A percentile compares a stretch with the other conserved stretches of the same genome.
phyloP scores from a whole-genome alignment of 139 green algal species.

The Chlamydomonas schloesseri region DNA sequence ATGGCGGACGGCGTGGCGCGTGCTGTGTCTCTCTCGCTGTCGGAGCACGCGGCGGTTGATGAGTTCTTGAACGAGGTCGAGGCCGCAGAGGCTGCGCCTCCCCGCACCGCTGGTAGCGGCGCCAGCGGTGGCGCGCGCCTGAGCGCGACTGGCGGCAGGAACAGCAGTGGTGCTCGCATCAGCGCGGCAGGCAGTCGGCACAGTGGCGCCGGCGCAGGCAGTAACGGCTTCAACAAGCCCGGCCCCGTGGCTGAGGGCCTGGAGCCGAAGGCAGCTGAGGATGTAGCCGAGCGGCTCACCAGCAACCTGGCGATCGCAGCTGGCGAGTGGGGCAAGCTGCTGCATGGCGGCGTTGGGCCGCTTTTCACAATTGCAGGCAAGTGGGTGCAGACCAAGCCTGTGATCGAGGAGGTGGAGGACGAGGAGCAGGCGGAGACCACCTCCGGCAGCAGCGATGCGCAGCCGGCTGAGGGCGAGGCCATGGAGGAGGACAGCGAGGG shows the following conservation, averaged over 20 bases:
- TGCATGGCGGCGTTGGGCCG: constrained; percentile 4
- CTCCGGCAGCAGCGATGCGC: too few species aligned
- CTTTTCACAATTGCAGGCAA: too few species aligned
- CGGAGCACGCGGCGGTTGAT: neutral
- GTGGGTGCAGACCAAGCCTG: too few species aligned
- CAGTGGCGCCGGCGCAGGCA: neutral
- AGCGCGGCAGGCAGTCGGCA: neutral
- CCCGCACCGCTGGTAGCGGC: neutral
- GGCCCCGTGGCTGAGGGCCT: constrained; percentile 20
- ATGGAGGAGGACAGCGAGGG: neutral
- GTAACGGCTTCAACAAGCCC: neutral
- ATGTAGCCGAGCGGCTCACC: neutral
- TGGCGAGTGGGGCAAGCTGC: constrained; percentile 1
- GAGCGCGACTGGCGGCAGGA: neutral
- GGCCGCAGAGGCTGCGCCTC: neutral
- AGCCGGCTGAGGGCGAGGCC: too few species aligned
- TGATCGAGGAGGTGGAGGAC: neutral
- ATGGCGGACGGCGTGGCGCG: neutral
- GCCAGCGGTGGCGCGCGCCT: neutral
- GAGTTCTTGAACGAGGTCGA: neutral
- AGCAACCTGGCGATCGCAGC: neutral
- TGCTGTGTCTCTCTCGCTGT: neutral
- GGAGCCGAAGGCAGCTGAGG: neutral
- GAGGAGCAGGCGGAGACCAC: neutral
- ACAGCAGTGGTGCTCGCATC: neutral